Percentiles rank a stretch among this genome's conserved stretches.
These are phyloP conservation scores for Narthecium ossifragum DNA, from an alignment of 106 monocot genomes.

Conservation along the genomic window DNA sequence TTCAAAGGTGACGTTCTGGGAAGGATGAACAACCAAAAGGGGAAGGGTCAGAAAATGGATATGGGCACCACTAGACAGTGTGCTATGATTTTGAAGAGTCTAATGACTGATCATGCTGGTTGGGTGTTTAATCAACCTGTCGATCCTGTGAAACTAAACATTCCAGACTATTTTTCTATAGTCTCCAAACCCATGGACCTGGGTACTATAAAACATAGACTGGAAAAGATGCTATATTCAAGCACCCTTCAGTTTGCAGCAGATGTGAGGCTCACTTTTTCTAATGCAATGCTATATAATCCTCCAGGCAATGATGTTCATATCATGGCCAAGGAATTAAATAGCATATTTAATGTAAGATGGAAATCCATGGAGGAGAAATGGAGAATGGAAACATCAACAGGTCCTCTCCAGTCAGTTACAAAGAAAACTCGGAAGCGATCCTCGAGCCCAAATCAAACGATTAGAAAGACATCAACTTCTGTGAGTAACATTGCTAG, in stretches of 20 bases:
- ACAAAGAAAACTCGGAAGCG: slow-evolving; percentile 7
- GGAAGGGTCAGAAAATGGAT: slow-evolving; percentile 28
- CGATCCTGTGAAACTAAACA: slow-evolving; percentile 32
- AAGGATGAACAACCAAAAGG: background rate
- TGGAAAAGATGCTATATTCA: slow-evolving; percentile 23
- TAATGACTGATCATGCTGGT: slow-evolving; percentile 38
- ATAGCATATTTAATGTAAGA: slow-evolving; percentile 22
- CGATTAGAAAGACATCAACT: slow-evolving; percentile 3
- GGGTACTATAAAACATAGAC: slow-evolving; percentile 38
- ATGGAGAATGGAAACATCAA: slow-evolving; percentile 16
- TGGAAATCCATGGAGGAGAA: slow-evolving; percentile 42
- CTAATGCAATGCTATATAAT: slow-evolving; percentile 57
- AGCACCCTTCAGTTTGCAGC: slow-evolving; percentile 33
- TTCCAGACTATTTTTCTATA: slow-evolving; percentile 50
- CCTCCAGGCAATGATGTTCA: slow-evolving; percentile 45
- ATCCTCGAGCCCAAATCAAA: background rate
- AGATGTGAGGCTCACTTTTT: slow-evolving; percentile 54
- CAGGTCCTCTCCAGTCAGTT: slow-evolving; percentile 2
- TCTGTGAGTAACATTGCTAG: slow-evolving; percentile 9
- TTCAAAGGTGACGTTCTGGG: background rate
- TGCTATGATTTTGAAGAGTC: slow-evolving; percentile 22
- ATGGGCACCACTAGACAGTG: slow-evolving; percentile 23
- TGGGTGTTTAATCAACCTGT: slow-evolving; percentile 52
- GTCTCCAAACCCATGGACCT: slow-evolving; percentile 57
- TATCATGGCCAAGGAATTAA: slow-evolving; percentile 28